Conservation (phyloP, 1,139 yeast genomes). For the Scheffersomyces lignicola region DNA sequence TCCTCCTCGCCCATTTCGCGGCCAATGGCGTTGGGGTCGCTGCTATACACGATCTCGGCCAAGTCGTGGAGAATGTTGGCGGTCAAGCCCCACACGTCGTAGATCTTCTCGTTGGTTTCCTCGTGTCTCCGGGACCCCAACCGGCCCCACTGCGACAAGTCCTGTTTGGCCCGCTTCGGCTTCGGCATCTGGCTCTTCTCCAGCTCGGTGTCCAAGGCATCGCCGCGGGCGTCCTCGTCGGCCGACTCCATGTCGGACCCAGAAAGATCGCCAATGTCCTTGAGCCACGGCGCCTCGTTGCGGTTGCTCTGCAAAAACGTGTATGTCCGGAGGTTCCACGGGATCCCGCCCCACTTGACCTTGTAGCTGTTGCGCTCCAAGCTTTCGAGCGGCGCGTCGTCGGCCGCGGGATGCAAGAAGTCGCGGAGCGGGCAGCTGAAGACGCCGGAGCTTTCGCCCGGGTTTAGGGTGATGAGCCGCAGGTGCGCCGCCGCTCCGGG, state of each 20-base stretch:
- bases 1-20: conserved; percentile 63
- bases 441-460: conserved; percentile 69
- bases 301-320: conserved; percentile 57
- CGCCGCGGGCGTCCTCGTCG: conserved; percentile 26
- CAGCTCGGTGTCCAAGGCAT: conserved; percentile 11
- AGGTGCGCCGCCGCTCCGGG: conserved; percentile 18
- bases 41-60: conserved; percentile 55
- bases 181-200: conserved; percentile 6
- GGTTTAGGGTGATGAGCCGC: conserved; percentile 47
- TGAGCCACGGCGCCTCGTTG: conserved; percentile 64
- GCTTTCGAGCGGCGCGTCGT: conserved; percentile 40
- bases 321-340: conserved; percentile 63
- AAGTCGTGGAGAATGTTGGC: conserved; percentile 82
- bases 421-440: conserved; percentile 70
- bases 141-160: conserved; percentile 36
- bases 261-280: conserved; percentile 52
- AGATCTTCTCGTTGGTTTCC: conserved; percentile 42
- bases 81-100: conserved; percentile 90
- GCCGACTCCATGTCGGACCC: conserved; percentile 51
- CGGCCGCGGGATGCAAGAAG: conserved; percentile 46
- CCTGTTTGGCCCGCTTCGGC: conserved; percentile 8
- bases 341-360: conserved; percentile 69
- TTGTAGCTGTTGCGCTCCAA: conserved; percentile 40
- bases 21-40: conserved; percentile 10
- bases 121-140: conserved; percentile 41